Evolutionary conservation across 2,329 filamentous ascomycete species (phyloP).

Genomic region (Aspergillus tanneri): DNA sequence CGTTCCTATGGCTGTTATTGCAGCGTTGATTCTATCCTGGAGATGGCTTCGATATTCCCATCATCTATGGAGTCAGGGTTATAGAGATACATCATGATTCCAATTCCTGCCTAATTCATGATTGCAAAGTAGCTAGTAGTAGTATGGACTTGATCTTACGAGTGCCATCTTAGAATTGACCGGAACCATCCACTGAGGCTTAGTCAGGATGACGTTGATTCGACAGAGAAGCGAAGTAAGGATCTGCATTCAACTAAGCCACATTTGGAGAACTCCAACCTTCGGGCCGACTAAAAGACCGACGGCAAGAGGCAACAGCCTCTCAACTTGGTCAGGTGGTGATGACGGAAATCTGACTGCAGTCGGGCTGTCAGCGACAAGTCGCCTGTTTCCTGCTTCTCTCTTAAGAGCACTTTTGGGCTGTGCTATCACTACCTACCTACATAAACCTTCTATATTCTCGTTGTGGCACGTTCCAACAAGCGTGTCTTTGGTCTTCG

Average conservation of each 20-base stretch:
- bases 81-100: no score
- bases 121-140: no score
- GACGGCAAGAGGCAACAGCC: conserved; percentile 10
- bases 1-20: no score
- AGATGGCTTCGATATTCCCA: not conserved
- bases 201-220: not conserved
- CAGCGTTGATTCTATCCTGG: no score
- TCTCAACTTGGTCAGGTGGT: conserved; percentile 21
- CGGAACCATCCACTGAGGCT: no score
- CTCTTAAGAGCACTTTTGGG: conserved; percentile 1
- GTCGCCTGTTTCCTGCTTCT: conserved; percentile 8
- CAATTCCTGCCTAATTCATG: no score
- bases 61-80: no score
- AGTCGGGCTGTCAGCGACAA: conserved; percentile 11
- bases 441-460: not conserved
- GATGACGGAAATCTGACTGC: conserved; percentile 26
- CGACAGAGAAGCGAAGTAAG: not conserved
- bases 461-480: not conserved
- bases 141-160: no score
- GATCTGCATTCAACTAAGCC: conserved; percentile 11
- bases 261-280: not conserved
- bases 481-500: not conserved
- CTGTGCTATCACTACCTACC: conserved; percentile 14
- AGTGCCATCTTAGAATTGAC: no score
- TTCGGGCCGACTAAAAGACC: conserved; percentile 14